Evolutionary conservation across 768 basidiomycete genomes (phyloP), one percentile per base, ranked within the genome.

Genomic region (Dendrothele bispora): DNA sequence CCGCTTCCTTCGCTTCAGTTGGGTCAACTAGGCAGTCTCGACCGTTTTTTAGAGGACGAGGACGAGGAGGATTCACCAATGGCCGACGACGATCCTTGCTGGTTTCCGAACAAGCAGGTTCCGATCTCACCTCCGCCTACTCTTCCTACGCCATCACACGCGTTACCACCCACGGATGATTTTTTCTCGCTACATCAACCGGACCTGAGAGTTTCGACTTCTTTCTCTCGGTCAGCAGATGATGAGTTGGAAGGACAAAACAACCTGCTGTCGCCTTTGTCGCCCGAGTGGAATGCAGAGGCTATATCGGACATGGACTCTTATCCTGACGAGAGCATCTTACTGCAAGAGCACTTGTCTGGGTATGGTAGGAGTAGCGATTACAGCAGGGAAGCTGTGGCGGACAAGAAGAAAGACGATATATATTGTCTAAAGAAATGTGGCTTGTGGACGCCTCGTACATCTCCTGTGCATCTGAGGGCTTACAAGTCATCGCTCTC

Each of bases 51-150:
- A 32, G 30, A n/a, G n/a, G 10, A 32, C 30, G n/a, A 10, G 10
- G 30, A n/a, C 30, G 30, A n/a, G 30, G n/a, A 10, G 30, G 30
- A 32, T 32, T 32, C 30, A n/a, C 30, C 30, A 10, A 32, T 32
- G n/a, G 30, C n/a, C 30, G n/a, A n/a, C 10, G 10, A 32, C n/a
- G 10, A 32, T 32, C 10, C n/a, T 32, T n/a, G n/a, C n/a, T n/a
- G n/a, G n/a, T 32, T 32, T 32, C n/a, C 30, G 30, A 32, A 67
- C 29, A n/a, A 10, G 30, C 10, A 10, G 10, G 18, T 12, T 10
- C 65, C 60, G 4, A 65, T 56, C 45, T 68, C 65, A 44, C 65
- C 65, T 36, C 65, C 65, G 22, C 65, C 67, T 46, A 66, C 65
- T 27, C 57, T 65, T 35, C 67, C 65, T 7, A 55, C 55, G 30